Base-by-base conservation (phyloP, 2,329 filamentous ascomycete genomes). In the Hymenotorrendiella dingleyae region DNA sequence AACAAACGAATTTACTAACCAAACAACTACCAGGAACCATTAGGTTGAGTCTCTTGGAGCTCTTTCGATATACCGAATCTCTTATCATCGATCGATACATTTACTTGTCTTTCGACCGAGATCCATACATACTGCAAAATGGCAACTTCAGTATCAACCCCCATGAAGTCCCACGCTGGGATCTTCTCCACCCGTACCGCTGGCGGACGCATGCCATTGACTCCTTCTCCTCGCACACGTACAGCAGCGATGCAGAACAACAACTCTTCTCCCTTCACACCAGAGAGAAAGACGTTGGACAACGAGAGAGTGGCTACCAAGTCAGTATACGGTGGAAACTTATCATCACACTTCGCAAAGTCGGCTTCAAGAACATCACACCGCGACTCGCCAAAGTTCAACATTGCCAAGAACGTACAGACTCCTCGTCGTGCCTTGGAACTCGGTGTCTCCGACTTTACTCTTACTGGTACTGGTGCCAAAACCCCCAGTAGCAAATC, bases 321-420 rank as follows among this genome's bases (percentile, higher is more conserved):
- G 69, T 88, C 88, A 6, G 81, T 88, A 47, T 93, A 87, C 64
- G 80, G 83, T 49, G 84, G 82, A 52, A 90, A 89, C 66, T 72
- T 94, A 45, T 78, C 86, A 52, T 75, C 86, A 47, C 84, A 89
- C 62, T 84, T 95, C 60, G 75, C 84, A 49, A 85, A 84, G 60
- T 82, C 76, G 2, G 68, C 66, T 47, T 74, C 80, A 49, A 84
- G 82, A 69, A 69, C 74, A 29, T 71, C 77, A 29, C 83, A 86
- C 64, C 84, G 86, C 38, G 86, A 93, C 62, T 96, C 91, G 2
- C 89, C 90, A 62, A 97, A 97, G 73, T 96, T 90, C 46, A 97
- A 96, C 73, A 96, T 96, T 64, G 86, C 85, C 54, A 80, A 81
- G 52, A 70, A 70, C 30, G 77, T 79, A 43, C 76, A 82, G 45